Percentiles rank a stretch among this genome's conserved stretches.
These are phyloP conservation scores for Hypoxylon crocopeplum DNA, from an alignment of 495 filamentous ascomycete genomes.

Conservation along the genomic window DNA sequence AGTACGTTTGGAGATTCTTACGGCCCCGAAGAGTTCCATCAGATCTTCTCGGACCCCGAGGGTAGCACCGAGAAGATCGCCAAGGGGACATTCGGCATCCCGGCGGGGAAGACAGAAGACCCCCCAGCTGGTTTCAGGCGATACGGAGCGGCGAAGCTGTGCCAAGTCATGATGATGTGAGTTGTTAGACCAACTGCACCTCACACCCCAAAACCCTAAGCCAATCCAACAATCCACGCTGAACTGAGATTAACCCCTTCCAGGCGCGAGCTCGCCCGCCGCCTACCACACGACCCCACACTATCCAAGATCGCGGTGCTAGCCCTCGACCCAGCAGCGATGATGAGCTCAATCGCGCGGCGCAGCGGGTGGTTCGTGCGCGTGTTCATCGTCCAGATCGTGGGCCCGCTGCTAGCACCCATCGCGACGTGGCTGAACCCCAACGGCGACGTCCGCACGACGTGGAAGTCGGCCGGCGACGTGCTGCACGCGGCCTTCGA, in stretches of 20 bases:
- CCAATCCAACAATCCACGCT: too few relatives aligned
- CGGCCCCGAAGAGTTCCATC: slow-evolving; percentile 36
- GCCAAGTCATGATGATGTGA: slow-evolving; percentile 50
- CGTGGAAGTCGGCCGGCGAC: slow-evolving; percentile 52
- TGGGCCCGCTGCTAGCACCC: slow-evolving; percentile 21
- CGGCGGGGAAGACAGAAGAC: slow-evolving; percentile 26
- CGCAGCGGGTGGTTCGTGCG: slow-evolving; percentile 29
- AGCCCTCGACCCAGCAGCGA: slow-evolving; percentile 45
- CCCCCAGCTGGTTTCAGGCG: slow-evolving; percentile 40
- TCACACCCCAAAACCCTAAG: too few relatives aligned
- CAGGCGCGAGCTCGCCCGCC: slow-evolving; percentile 46
- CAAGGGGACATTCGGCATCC: slow-evolving; percentile 44
- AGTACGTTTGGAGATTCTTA: slow-evolving; percentile 19
- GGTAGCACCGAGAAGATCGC: slow-evolving; percentile 40
- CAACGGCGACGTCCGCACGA: slow-evolving; percentile 45
- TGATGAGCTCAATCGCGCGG: slow-evolving; percentile 41
- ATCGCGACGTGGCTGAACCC: slow-evolving; percentile 33
- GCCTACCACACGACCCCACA: slow-evolving; percentile 39
- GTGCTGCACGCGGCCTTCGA: slow-evolving; percentile 47
- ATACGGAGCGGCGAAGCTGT: slow-evolving; percentile 50
- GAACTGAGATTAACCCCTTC: slow-evolving; percentile 2
- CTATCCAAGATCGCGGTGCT: slow-evolving; percentile 43
- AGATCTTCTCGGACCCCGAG: slow-evolving; percentile 38
- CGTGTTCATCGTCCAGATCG: slow-evolving; percentile 7
- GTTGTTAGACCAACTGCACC: too few relatives aligned